A percentile compares a stretch with the other conserved stretches of the same genome.
Evolutionary conservation across 2,329 filamentous ascomycete genomes (phyloP).

Genomic region (Dactylellina haptotyla): DNA sequence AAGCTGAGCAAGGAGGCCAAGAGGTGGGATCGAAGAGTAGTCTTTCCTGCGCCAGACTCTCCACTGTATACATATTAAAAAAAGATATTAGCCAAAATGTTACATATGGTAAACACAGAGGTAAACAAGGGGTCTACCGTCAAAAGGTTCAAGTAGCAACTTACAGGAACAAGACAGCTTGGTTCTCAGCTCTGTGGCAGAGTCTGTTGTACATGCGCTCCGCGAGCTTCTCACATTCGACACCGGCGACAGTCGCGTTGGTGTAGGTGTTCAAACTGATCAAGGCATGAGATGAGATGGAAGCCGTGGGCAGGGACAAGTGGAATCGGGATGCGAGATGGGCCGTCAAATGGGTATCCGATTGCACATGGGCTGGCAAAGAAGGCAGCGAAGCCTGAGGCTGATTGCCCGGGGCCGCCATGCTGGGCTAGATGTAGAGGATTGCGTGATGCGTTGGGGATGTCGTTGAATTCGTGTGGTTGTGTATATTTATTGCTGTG

Average conservation of each 20-base stretch:
- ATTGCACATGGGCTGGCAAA: constrained; percentile 83
- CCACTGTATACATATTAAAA: constrained; percentile 69
- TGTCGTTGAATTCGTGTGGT: background rate
- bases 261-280: constrained; percentile 96
- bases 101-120: background rate
- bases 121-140: no score
- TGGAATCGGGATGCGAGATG: constrained; percentile 91
- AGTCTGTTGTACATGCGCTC: constrained; percentile 84
- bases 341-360: constrained; percentile 80
- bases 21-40: constrained; percentile 88
- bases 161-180: constrained; percentile 90
- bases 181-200: constrained; percentile 89
- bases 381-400: constrained; percentile 87
- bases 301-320: constrained; percentile 85
- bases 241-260: constrained; percentile 85
- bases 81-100: constrained; percentile 3
- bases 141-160: no score
- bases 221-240: constrained; percentile 80
- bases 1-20: constrained; percentile 86
- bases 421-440: constrained; percentile 56
- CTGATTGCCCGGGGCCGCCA: constrained; percentile 67
- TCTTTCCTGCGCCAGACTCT: constrained; percentile 96
- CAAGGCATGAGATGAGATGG: constrained; percentile 88
- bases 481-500: constrained; percentile 6
- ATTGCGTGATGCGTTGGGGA: background rate